Conservation (phyloP, 106 monocot genomes). For the Gastrodia elata region DNA sequence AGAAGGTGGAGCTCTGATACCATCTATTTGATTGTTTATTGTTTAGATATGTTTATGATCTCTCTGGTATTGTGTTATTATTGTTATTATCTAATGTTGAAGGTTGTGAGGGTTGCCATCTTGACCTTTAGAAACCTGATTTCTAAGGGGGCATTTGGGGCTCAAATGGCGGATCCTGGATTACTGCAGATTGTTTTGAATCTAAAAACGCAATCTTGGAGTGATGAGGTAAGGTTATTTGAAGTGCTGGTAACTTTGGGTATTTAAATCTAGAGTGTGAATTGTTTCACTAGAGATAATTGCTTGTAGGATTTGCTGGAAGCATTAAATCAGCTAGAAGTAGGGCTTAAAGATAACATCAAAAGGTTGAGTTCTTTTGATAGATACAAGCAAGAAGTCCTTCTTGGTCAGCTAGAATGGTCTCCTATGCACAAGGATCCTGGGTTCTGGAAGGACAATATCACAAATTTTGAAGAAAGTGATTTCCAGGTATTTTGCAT, state of each 20-base stretch:
- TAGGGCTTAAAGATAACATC: conserved; percentile 74
- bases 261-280: not conserved
- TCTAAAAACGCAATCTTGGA: conserved; percentile 92
- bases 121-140: conserved; percentile 87
- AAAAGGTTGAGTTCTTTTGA: conserved; percentile 88
- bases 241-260: not conserved
- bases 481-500: conserved; percentile 84
- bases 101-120: conserved; percentile 94
- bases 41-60: not conserved
- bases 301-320: conserved; percentile 73
- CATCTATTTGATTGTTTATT: conserved; percentile 2
- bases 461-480: conserved; percentile 89
- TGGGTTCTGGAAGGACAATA: conserved; percentile 94
- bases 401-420: conserved; percentile 94
- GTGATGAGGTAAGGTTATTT: conserved; percentile 71
- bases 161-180: conserved; percentile 92
- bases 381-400: conserved; percentile 96
- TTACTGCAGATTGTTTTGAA: conserved; percentile 83
- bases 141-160: conserved; percentile 66
- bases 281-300: not conserved
- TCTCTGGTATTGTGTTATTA: not conserved
- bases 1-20: conserved; percentile 45
- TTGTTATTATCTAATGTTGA: conserved; percentile 9
- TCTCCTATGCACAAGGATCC: conserved; percentile 99
- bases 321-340: conserved; percentile 72